Evolutionary conservation across 2,329 filamentous ascomycete species (phyloP), one percentile per base, ranked within the genome.

Genomic region (Aspergillus sp.): DNA sequence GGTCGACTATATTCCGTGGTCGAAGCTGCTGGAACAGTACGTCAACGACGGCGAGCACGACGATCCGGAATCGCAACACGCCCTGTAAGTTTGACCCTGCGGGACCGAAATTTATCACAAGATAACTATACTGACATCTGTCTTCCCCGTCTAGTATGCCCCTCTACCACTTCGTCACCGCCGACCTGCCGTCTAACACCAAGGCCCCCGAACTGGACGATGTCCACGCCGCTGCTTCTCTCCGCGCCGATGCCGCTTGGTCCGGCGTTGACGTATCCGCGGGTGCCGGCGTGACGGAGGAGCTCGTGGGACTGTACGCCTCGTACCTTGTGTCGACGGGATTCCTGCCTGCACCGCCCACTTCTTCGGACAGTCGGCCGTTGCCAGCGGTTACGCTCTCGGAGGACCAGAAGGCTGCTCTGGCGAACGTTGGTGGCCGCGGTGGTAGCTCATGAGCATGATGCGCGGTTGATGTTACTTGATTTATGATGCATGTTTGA

Each of bases 171-270:
- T 88, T 90, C 70, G 86, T 86, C 40, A 84, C 83, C 19, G 81
- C 81, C 20, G 84, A 90, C 68, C 76, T 91, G n/a, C 88, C 87
- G 0, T 78, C 79, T 38, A 84, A 84, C 62, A 89, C 86, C 29
- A 83, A 81, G 41, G 88, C 89, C 0, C 87, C 88, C 0, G 88
- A 89, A 67, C 80, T 94, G 11, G 87, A 90, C 62, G 89, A 93
- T 66, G 69, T 62, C 32, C 91, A 94, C 64, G 83, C 89, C 0
- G 78, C 82, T 1, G 74, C 76, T 2, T 81, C 86, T 0, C 77
- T 95, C 20, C 81, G 81, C 65, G 78, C 79, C 3, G 87, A 92
- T 63, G 78, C 78, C 0, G 76, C 62, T 43, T 81, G 81, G 81
- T 79, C 83, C 0, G 80, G 79, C 1, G 67, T 82, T 31, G 83